Percentiles rank a stretch among this genome's conserved stretches.
Evolutionary conservation across 108 stramenopile species (phyloP).

Genomic region (Parietichytrium sp.): DNA sequence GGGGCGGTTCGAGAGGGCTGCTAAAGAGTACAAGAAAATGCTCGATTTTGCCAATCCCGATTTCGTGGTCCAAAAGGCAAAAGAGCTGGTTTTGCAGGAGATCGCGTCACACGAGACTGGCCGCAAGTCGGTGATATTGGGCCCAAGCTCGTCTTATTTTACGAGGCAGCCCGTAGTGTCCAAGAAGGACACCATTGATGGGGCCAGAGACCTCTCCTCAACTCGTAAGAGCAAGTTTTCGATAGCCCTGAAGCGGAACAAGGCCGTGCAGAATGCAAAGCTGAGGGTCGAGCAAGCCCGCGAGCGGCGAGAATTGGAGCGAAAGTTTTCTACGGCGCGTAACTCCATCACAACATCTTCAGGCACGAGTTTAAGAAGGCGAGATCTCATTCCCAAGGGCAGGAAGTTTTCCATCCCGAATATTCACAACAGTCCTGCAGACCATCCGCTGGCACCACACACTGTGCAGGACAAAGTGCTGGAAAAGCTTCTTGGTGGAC

Average conservation of each 20-base stretch:
- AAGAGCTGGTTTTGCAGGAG: background rate
- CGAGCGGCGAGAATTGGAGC: background rate
- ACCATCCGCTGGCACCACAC: no score
- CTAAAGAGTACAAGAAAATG: constrained; percentile 20
- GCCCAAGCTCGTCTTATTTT: background rate
- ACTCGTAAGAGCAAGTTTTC: constrained; percentile 4
- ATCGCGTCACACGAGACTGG: background rate
- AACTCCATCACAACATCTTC: no score
- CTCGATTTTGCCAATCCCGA: background rate
- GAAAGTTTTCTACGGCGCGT: background rate
- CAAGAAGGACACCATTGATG: background rate
- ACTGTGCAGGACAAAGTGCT: no score
- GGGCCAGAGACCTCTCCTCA: background rate
- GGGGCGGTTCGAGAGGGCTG: background rate
- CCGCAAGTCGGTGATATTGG: background rate
- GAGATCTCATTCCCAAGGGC: no score
- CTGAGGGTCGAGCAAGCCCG: background rate
- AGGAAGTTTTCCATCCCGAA: no score
- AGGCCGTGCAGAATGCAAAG: background rate
- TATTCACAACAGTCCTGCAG: no score
- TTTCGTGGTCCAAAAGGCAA: background rate
- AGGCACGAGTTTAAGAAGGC: no score
- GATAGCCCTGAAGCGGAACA: background rate
- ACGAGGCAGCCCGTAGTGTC: background rate
- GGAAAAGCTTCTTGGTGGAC: no score